Base-by-base conservation (phyloP, 2,329 filamentous ascomycete genomes). In the Verticillium isaacii region DNA sequence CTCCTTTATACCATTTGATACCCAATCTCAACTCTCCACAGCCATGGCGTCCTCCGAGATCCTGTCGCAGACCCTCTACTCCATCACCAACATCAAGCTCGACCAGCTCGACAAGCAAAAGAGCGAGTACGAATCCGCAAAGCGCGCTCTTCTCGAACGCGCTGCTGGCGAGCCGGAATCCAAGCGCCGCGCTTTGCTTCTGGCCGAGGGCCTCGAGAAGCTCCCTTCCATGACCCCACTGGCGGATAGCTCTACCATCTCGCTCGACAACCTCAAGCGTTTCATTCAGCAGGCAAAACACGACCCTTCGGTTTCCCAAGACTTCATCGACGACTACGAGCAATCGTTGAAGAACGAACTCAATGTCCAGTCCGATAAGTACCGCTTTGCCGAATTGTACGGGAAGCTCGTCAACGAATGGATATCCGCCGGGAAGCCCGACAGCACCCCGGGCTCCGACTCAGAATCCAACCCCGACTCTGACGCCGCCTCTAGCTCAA, bases 341-440 rank as follows among this genome's bases (percentile, higher is more conserved):
- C 65, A 70, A 15, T 73, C 77, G 29, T 68, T 88, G n/a, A 72
- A 77, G 37, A 70, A 76, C 32, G 77, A 80, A 37, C 65, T 88
- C 5, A 69, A 76, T 15, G 74, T 79, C n/a, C 76, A 85, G 65
- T 78, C 78, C n/a, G 75, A 79, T 57, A 84, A 82, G 62, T 81
- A 85, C 66, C 77, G 83, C 19, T 83, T 85, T 67, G 84, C 84
- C 0, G 75, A 77, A 7, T 75, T 88, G 36, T 87, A 87, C 68
- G 80, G 82, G 19, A 71, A 79, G 45, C 70, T 88, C 29, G 80
- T 85, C 14, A 82, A 76, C 0, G 83, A 86, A 65, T 85, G 82
- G 79, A 71, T 86, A 58, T 72, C 74, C 1, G 69, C 73, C 12
- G 71, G 75, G 1, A 68, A 73, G 5, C 67, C 66, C n/a, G 71